Evolutionary conservation across 345 rosid species (phyloP), one percentile per base, ranked within the genome.

Genomic region (Acer negundo): DNA sequence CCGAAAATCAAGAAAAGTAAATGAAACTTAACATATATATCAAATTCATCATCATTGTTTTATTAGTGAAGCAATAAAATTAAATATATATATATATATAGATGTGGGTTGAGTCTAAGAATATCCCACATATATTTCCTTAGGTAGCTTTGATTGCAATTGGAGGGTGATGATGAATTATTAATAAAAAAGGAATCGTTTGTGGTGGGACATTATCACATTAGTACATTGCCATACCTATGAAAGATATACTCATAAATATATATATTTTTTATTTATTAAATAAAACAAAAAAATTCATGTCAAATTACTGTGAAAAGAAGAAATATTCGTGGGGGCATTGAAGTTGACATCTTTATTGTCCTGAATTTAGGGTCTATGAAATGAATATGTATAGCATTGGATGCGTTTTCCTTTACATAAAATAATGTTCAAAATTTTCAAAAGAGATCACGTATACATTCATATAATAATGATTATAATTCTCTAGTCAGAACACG

Each of bases 181-280:
- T 51, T 42, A 26, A 59, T 59, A 17, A 59, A 58, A 24, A 79
- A 44, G 46, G 78, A 79, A 79, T 82, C 59, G 59, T 76, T 64
- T 59, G 78, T 69, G 82, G 85, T 75, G 82, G 85, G 84, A 4
- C 74, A 70, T 35, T 5, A 35, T 35, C 38, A 35, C 38, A 4
- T 35, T 35, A 35, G 38, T 35, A 35, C 38, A 35, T 17, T 55
- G 61, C 16, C 23, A 19, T 35, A 31, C 23, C n/a, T 22, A 42
- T 22, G 28, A 17, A 22, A 19, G 12, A 28, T 67, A 38, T 64
- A 65, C 2, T 7, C 6, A 42, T 28, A 24, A 5, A 13, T 47
- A 35, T 4, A 35, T 31, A 31, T 31, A 31, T 10, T 1, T 11
- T 0, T 28, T 40, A 20, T 1, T 9, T 40, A 40, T 19, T 40